These are phyloP conservation scores for Articulospora tetracladia DNA, from an alignment of 495 filamentous ascomycete species.

Conservation along the genomic window DNA sequence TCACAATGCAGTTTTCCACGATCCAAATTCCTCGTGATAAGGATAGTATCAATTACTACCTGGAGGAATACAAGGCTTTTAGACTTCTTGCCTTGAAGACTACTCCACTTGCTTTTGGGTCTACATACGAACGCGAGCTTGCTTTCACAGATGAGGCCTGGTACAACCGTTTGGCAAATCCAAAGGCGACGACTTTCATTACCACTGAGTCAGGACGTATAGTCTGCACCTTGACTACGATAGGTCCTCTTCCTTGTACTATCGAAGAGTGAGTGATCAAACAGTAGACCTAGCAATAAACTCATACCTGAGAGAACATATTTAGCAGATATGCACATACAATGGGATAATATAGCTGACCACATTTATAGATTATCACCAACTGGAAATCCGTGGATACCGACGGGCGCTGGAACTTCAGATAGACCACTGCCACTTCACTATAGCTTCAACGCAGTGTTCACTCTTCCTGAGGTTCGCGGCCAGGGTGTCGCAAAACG, in stretches of 20 bases:
- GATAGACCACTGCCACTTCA: constrained; percentile 24
- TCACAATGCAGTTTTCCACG: constrained; percentile 17
- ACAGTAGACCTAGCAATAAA: too few relatives aligned
- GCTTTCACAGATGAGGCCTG: constrained; percentile 38
- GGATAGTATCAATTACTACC: constrained; percentile 22
- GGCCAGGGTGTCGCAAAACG: constrained; percentile 37
- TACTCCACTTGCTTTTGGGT: constrained; percentile 41
- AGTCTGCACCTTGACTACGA: constrained; percentile 19
- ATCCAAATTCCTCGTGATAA: constrained; percentile 26
- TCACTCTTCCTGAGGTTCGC: constrained; percentile 39
- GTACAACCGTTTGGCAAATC: constrained; percentile 41
- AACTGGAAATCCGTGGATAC: constrained; percentile 23
- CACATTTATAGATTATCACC: constrained; percentile 17
- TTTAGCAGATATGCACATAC: background rate
- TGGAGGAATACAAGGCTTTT: constrained; percentile 31
- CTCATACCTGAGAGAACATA: too few relatives aligned
- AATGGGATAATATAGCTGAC: background rate
- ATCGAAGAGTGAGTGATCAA: constrained; percentile 22
- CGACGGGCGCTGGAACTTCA: constrained; percentile 4
- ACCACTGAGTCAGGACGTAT: constrained; percentile 27
- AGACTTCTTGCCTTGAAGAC: constrained; percentile 31
- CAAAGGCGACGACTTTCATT: constrained; percentile 38
- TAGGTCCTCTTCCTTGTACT: constrained; percentile 19
- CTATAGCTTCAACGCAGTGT: constrained; percentile 37
- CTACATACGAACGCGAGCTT: constrained; percentile 42